Base-by-base conservation (phyloP, 2,329 filamentous ascomycete genomes). In the Colletotrichum sp. region DNA sequence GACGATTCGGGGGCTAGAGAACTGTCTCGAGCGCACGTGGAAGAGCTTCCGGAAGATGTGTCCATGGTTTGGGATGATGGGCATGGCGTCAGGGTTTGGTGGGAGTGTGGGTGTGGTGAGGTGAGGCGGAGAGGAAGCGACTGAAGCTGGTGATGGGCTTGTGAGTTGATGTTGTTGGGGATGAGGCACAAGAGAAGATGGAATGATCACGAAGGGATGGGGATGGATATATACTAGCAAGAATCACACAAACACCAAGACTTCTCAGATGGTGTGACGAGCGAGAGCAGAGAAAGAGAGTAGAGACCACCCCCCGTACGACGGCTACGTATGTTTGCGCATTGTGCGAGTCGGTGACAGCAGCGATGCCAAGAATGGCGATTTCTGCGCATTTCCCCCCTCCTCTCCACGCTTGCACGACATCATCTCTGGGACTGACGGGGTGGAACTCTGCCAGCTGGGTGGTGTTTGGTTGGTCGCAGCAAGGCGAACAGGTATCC, bases 321-420 rank as follows among this genome's bases (percentile, higher is more conserved):
- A 75, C 64, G 61, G 66, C 73, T 69, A 58, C 55, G 73, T 73
- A 73, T 58, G 70, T 28, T 56, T 43, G 70, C 15, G 61, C 38
- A 62, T 55, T 60, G 64, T 72, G 64, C 34, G 73, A 75, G 70
- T 73, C 73, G 73, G 70, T 75, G 70, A 69, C 73, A 75, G 73
- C 73, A 68, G 70, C 28, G 24, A 16, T 65, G 73, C 73, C 73
- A 75, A 75, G 73, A 64, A 75, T 73, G 70, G 70, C 73, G 73
- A 75, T 73, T 68, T 68, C 52, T 58, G 55, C 55, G 21, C 24
- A n/a, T 52, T 8, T 13, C n/a, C 43, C 18, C 43, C 38, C 36
- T 43, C 36, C 36, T 16, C 34, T 0, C 43, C 43, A 52, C n/a
- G 21, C 55, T 75, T 73, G 70, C 73, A 75, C 73, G 70, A 75